Conservation (phyloP, 257 asterid species). For the Ligustrum vulgare region DNA sequence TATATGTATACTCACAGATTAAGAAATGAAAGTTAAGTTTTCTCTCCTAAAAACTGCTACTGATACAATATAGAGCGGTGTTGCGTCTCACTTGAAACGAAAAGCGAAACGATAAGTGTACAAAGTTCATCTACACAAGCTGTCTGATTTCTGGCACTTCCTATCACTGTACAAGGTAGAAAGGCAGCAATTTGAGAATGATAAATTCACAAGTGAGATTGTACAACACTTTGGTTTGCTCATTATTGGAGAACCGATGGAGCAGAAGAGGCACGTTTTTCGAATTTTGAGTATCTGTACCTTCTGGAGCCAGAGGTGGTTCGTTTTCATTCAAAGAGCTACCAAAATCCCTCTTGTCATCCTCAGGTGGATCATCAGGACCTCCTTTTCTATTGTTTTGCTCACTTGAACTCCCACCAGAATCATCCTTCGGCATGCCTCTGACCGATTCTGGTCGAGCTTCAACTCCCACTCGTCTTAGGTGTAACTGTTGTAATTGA, state of each 20-base stretch:
- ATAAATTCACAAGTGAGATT: conserved; percentile 16
- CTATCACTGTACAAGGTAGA: conserved; percentile 45
- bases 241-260: conserved; percentile 22
- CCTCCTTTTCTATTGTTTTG: conserved; percentile 44
- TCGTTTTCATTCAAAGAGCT: conserved; percentile 38
- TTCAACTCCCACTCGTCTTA: conserved; percentile 86
- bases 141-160: conserved; percentile 24
- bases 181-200: conserved; percentile 26
- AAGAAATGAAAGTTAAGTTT: no score
- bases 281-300: conserved; percentile 40
- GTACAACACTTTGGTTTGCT: conserved; percentile 25
- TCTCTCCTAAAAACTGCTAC: no score
- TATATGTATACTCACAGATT: no score
- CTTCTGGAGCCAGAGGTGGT: conserved; percentile 57
- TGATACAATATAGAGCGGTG: background rate
- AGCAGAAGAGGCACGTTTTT: conserved; percentile 19
- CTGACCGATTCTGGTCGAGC: conserved; percentile 58
- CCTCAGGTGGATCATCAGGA: conserved; percentile 44
- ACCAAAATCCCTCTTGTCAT: conserved; percentile 37
- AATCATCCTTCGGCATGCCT: conserved; percentile 44
- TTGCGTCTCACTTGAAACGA: background rate
- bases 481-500: conserved; percentile 59
- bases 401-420: conserved; percentile 67
- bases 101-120: conserved; percentile 32
- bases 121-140: conserved; percentile 29